phyloP scores from a whole-genome alignment of 768 basidiomycete genomes.

The Dioszegia hungarica region DNA sequence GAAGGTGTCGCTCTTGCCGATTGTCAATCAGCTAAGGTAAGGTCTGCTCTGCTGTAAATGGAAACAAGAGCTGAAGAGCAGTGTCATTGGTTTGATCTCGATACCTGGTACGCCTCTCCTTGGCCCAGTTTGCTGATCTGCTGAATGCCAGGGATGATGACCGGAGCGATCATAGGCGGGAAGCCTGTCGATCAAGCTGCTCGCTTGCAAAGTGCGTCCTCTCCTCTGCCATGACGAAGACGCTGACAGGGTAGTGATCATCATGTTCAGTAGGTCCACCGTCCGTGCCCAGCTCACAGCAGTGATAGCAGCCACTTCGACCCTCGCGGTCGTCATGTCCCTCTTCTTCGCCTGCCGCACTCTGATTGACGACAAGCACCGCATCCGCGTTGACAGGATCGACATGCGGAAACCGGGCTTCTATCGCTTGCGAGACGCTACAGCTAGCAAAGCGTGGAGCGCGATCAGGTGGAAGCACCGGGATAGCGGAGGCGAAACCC shows the following conservation, averaged over 20 bases:
- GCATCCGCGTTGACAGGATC: conserved; percentile 47
- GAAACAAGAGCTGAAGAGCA: neutral
- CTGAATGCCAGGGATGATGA: conserved; percentile 67
- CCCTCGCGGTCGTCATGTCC: conserved; percentile 64
- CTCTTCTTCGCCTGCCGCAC: conserved; percentile 60
- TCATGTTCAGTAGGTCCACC: conserved; percentile 64
- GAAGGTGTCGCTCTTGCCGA: conserved; percentile 71
- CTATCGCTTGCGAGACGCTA: conserved; percentile 34
- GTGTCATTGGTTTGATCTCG: conserved; percentile 50
- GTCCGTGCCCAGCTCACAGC: neutral
- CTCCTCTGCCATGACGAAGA: neutral
- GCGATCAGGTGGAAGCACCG: conserved; percentile 17
- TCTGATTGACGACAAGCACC: conserved; percentile 58
- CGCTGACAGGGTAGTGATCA: conserved; percentile 58
- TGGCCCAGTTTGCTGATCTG: neutral
- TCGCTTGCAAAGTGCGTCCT: conserved; percentile 61
- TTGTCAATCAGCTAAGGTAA: conserved; percentile 75
- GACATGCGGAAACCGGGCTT: conserved; percentile 39
- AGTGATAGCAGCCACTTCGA: conserved; percentile 72
- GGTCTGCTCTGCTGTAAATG: no score
- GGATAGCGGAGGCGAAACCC: neutral
- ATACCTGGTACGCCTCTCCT: conserved; percentile 41
- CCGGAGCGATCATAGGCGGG: conserved; percentile 81
- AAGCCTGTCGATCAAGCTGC: conserved; percentile 79
- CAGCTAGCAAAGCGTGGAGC: conserved; percentile 23